Base-by-base conservation (phyloP, 352 stramenopile species). In the Phytophthora pistaciae region DNA sequence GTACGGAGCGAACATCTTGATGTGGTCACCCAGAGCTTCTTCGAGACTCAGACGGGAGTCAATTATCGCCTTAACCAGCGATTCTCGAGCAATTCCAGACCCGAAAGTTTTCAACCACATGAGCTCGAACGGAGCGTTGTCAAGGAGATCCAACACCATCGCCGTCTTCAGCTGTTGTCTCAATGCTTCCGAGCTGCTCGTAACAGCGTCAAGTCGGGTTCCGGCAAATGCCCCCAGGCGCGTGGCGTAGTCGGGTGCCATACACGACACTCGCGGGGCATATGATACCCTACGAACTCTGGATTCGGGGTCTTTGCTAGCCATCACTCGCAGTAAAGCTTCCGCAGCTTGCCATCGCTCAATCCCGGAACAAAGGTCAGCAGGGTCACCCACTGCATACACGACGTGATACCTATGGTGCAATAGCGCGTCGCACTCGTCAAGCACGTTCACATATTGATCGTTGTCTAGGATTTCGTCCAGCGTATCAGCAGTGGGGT, bases 391-490 rank as follows among this genome's bases (percentile, higher is more conserved):
- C 5, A 95, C 80, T 1, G 91, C 89, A 66, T 98, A 97, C 31
- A 98, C 80, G 10, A 97, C 82, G 48, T 97, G 91, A 58, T 95
- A 97, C 9, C 83, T 84, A 73, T 97, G 86, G 21, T 93, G 83
- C 1, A 98, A 78, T 13, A 98, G 57, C 7, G 94, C 93, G 70
- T 98, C 91, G 48, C 79, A 85, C 50, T 98, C 91, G 74, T 98
- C 93, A n/a, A 98, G 77, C 8, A 98, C 79, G 62, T 98, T 91
- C 5, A 90, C 66, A 42, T 83, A 94, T 25, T 82, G 69, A 23
- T 87, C 36, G 13, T 63, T 64, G 42, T 85, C 68, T 25, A 95
- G 69, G 20, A 89, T 72, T 23, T 74, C 59, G n/a, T 83, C 72
- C 23, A 91, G 70, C 0, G 60, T 70, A 16, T 65, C 52, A 9